Evolutionary conservation across 352 stramenopile genomes (phyloP).

Genomic region (Phytophthora ohioensis): DNA sequence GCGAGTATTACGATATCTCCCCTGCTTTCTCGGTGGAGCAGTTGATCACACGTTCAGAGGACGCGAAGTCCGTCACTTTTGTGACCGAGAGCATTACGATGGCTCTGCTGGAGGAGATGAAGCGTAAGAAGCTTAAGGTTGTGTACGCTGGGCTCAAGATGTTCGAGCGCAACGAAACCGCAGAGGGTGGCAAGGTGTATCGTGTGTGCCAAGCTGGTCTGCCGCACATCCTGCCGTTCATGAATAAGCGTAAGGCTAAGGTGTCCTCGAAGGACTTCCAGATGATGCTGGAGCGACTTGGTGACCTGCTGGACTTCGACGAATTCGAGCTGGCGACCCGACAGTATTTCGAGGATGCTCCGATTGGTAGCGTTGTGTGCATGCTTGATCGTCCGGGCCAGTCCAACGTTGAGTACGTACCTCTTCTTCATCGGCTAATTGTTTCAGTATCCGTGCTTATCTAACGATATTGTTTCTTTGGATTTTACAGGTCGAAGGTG

Average conservation of each 20-base stretch:
- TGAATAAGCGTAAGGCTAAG: conserved; percentile 69
- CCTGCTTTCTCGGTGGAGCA: conserved; percentile 75
- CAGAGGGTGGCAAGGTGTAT: conserved; percentile 77
- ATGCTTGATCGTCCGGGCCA: conserved; percentile 67
- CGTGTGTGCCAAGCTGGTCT: conserved; percentile 92
- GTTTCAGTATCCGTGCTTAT: not conserved
- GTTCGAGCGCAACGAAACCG: conserved; percentile 91
- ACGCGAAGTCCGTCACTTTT: conserved; percentile 88
- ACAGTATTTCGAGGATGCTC: conserved; percentile 60
- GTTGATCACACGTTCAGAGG: conserved; percentile 90
- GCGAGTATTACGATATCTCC: conserved; percentile 82
- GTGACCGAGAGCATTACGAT: conserved; percentile 88
- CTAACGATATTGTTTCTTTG: conserved; percentile 28
- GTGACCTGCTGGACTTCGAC: conserved; percentile 85
- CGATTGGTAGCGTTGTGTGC: conserved; percentile 85
- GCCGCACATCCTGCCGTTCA: conserved; percentile 84
- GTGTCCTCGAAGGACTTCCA: conserved; percentile 82
- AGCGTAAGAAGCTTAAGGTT: conserved; percentile 88
- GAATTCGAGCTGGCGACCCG: conserved; percentile 71
- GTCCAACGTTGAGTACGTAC: conserved; percentile 75
- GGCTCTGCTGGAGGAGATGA: conserved; percentile 84
- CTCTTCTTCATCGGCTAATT: not conserved
- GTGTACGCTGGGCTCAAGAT: conserved; percentile 94
- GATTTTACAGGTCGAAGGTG: conserved; percentile 67
- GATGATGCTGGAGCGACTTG: conserved; percentile 86